Percentiles rank a stretch among this genome's conserved stretches.
Evolutionary conservation across 305 asterid species (phyloP).

Genomic region (Fraxinus baroniana): DNA sequence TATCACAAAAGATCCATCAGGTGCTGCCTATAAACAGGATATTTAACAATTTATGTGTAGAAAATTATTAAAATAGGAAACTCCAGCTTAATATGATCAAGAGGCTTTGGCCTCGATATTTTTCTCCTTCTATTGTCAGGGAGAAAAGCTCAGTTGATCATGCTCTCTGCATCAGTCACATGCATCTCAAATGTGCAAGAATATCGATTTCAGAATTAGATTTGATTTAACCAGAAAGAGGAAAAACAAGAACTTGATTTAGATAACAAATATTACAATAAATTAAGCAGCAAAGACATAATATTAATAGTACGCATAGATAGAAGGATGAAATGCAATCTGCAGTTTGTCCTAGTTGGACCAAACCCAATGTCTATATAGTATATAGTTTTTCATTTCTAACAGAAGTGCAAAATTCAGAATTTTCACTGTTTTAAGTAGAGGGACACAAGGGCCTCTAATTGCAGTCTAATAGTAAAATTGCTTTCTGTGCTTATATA

Average conservation of each 20-base stretch:
- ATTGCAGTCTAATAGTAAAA: not conserved
- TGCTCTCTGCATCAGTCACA: constrained; percentile 1
- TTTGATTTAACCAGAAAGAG: constrained; percentile 5
- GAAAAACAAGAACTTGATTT: constrained; percentile 10
- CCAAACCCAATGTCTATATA: not conserved
- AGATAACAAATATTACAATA: not conserved
- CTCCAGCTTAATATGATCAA: not conserved
- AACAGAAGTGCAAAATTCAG: not conserved
- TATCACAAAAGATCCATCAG: constrained; percentile 88
- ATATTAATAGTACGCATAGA: not conserved
- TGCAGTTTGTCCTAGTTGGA: not conserved
- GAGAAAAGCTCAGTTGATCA: constrained; percentile 7
- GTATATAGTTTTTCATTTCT: not conserved
- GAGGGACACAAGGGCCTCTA: not conserved
- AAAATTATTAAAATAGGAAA: constrained; percentile 4
- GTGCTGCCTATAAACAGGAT: constrained; percentile 65
- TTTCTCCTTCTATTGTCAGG: not conserved
- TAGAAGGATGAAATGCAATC: not conserved
- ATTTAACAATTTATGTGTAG: constrained; percentile 3
- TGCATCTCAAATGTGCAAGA: constrained; percentile 3
- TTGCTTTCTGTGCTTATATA: not conserved
- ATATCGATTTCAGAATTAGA: not conserved
- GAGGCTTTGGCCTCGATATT: constrained; percentile 1
- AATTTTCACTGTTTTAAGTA: not conserved
- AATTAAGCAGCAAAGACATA: not conserved